Conservation (phyloP, 805 yeast species). For the Diddensiella santjacobensis region DNA sequence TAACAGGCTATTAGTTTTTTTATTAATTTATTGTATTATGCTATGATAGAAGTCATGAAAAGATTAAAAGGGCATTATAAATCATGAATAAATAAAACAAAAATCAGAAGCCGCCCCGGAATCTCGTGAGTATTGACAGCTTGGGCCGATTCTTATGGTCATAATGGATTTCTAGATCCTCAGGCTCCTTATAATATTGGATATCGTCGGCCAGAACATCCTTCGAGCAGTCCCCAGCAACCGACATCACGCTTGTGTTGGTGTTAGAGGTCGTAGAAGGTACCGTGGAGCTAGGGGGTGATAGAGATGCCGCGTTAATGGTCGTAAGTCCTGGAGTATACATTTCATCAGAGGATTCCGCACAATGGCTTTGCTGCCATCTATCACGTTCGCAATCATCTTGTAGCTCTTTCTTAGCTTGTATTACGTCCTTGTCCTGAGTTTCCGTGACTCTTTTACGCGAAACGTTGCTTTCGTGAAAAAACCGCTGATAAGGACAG, state of each 20-base stretch:
- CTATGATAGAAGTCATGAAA: background rate
- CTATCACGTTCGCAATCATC: too few relatives aligned
- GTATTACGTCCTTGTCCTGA: too few relatives aligned
- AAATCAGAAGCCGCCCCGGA: conserved; percentile 15
- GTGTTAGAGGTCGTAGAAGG: background rate
- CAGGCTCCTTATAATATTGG: conserved; percentile 15
- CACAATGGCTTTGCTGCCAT: too few relatives aligned
- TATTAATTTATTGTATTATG: too few relatives aligned
- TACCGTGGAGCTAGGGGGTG: background rate
- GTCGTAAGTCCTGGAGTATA: background rate
- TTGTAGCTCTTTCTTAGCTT: too few relatives aligned
- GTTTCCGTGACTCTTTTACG: background rate
- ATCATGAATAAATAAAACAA: background rate
- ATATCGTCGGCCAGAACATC: too few relatives aligned
- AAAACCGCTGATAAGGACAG: conserved; percentile 20
- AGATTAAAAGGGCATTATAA: background rate
- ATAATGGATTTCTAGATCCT: conserved; percentile 10
- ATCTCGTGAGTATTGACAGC: conserved; percentile 12
- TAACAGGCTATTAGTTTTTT: too few relatives aligned
- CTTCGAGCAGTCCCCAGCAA: too few relatives aligned
- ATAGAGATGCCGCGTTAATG: background rate
- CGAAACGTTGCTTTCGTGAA: conserved; percentile 8
- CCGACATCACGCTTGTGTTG: too few relatives aligned
- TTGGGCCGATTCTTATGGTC: conserved; percentile 15
- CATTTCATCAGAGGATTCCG: background rate